Evolutionary conservation across 1,284 basidiomycete genomes (phyloP).

Genomic region (Apiotrichum sp.): DNA sequence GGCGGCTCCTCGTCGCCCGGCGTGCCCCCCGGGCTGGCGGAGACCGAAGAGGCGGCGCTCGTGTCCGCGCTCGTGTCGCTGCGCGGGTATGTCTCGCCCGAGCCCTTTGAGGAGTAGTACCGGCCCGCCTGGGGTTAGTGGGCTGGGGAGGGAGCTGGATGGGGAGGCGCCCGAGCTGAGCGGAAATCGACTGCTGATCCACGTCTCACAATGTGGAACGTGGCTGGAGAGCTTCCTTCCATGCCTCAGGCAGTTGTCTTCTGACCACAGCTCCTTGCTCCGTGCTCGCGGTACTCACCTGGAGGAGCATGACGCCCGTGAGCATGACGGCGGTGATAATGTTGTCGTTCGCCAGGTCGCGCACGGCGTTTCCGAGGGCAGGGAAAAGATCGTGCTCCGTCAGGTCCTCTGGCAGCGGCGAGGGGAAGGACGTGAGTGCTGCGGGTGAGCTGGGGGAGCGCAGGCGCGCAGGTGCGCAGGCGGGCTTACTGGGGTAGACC

Average conservation of each 20-base stretch:
- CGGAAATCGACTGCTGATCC: not conserved
- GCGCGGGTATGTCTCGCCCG: conserved; percentile 6
- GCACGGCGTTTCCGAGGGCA: conserved; percentile 28
- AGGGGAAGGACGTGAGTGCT: conserved; percentile 35
- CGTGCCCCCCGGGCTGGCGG: not conserved
- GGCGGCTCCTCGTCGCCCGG: not conserved
- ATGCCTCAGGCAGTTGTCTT: too few relatives aligned
- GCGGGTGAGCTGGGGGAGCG: conserved; percentile 1
- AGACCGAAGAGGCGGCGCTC: conserved; percentile 6
- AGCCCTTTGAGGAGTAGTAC: conserved; percentile 30
- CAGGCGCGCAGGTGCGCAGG: not conserved
- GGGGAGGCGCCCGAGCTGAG: not conserved
- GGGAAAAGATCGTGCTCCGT: conserved; percentile 31
- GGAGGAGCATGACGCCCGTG: conserved; percentile 43
- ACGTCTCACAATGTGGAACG: too few relatives aligned
- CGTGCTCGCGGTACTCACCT: conserved; percentile 22
- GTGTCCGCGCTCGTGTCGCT: conserved; percentile 7
- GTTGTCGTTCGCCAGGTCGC: conserved; percentile 43
- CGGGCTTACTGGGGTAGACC: conserved; percentile 34
- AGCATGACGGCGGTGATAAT: conserved; percentile 45
- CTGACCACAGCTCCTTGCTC: not conserved
- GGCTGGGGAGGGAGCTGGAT: not conserved
- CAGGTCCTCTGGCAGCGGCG: conserved; percentile 26
- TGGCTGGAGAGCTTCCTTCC: too few relatives aligned
- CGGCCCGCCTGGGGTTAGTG: conserved; percentile 29